Percentiles rank a stretch among this genome's conserved stretches.
Evolutionary conservation across 2,329 filamentous ascomycete species (phyloP).

Genomic region (Scedosporium apiospermum): DNA sequence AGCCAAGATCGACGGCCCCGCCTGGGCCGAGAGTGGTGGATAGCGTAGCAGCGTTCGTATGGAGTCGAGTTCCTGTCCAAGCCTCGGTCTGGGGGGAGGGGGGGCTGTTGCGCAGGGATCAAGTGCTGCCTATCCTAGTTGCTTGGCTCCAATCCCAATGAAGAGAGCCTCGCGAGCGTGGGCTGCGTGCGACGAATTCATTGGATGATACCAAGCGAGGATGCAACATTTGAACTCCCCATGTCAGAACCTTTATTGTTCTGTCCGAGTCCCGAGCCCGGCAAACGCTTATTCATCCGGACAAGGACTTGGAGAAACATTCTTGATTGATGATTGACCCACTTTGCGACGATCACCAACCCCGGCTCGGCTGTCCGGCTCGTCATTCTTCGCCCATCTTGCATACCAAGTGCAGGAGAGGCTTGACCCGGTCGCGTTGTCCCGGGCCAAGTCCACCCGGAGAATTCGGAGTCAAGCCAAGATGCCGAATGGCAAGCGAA

Average conservation of each 20-base stretch:
- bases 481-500: background rate
- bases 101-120: too few relatives aligned
- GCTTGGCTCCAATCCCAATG: background rate
- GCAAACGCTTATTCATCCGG: too few relatives aligned
- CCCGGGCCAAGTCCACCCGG: background rate
- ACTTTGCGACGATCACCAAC: background rate
- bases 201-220: background rate
- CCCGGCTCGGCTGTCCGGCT: background rate
- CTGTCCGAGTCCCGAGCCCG: too few relatives aligned
- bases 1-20: background rate
- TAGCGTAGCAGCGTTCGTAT: background rate
- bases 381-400: background rate
- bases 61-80: too few relatives aligned
- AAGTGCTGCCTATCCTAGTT: too few relatives aligned
- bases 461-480: background rate
- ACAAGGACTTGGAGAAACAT: too few relatives aligned
- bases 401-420: background rate
- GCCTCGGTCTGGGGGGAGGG: too few relatives aligned
- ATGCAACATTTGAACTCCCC: too few relatives aligned
- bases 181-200: background rate
- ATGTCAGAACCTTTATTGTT: too few relatives aligned
- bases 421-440: background rate
- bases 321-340: background rate
- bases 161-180: background rate
- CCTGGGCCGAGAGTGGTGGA: background rate